Base-by-base conservation (phyloP, 2,329 filamentous ascomycete species). In the Nigrospora oryzae region DNA sequence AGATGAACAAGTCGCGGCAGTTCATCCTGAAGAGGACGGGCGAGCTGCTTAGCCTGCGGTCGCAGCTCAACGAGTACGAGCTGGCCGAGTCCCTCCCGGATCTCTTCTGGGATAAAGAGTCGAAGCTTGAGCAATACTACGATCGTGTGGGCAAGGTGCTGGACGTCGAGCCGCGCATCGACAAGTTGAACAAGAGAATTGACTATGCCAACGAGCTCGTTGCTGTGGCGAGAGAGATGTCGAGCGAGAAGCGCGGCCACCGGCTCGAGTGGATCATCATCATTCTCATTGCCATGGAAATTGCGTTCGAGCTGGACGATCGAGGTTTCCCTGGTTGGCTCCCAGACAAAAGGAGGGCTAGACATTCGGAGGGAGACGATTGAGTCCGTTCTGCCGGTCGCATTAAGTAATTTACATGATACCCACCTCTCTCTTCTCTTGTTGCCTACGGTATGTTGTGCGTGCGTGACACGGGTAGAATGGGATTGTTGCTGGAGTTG, bases 191-290 rank as follows among this genome's bases (percentile, higher is more conserved):
- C 63, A 88, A 95, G 68, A 95, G 95, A 69, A 94, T 98, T 79
- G 91, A 95, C 59, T 97, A 98, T 62, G 93, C 91, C 1, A 87
- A 93, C 58, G 91, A 97, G 63, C 96, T 96, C 62, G 89, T 93
- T 7, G 87, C 75, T 43, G 90, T 97, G 14, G 68, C 97, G 49
- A 75, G 93, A 46, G 89, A 96, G 63, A 83, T 90, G 60, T 74
- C 94, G 45, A 94, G 86, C 60, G 90, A 97, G 70, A 89, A 88
- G 62, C 89, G 97, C 60, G 86, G 88, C 14, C 80, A 90, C 30
- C 75, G 88, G 45, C 73, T 98, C 11, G 93, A 97, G 67, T 91
- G 88, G 85, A 94, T 94, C 56, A 97, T 98, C 61, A 97, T 98
- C 56, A 73, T 87, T 3, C 75, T 98, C 44, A 98, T 98, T 60